A percentile compares a stretch with the other conserved stretches of the same genome.
Conservation (phyloP, 805 yeast species). For the Clavispora santaluciae region DNA sequence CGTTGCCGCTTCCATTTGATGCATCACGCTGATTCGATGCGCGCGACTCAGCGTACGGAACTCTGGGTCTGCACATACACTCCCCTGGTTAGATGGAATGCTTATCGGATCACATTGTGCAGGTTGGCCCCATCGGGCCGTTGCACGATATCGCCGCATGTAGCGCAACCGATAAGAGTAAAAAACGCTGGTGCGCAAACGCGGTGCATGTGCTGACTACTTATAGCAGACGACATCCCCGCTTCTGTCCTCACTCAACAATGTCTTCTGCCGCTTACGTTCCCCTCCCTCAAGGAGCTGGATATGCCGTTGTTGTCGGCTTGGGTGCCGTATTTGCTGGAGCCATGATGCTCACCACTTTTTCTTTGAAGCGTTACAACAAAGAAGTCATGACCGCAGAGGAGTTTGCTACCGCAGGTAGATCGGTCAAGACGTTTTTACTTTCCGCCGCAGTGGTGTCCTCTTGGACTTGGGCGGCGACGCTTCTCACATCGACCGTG, state of each 20-base stretch:
- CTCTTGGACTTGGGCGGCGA: constrained; percentile 79
- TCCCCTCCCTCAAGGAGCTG: constrained; percentile 68
- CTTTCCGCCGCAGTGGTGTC: constrained; percentile 89
- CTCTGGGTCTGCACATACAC: constrained; percentile 3
- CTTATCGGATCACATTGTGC: neutral
- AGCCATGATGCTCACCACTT: constrained; percentile 77
- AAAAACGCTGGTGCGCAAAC: no score
- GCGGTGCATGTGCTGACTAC: no score
- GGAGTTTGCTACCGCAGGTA: constrained; percentile 90
- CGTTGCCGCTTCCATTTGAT: neutral
- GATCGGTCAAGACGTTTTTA: constrained; percentile 79
- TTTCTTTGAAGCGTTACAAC: constrained; percentile 69
- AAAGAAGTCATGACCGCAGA: constrained; percentile 87
- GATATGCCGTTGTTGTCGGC: constrained; percentile 85
- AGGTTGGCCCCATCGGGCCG: neutral
- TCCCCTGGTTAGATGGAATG: no score
- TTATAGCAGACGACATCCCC: neutral
- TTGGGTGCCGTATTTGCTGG: constrained; percentile 74
- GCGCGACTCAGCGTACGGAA: neutral
- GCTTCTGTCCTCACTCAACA: neutral
- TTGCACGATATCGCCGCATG: neutral
- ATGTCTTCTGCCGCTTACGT: constrained; percentile 18
- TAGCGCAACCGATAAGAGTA: neutral
- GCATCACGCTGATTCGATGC: neutral
- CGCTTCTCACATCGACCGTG: constrained; percentile 68